Percentiles rank a stretch among this genome's conserved stretches.
Conservation (phyloP, 2,329 filamentous ascomycete genomes). For the Sporothrix euskadiensis region DNA sequence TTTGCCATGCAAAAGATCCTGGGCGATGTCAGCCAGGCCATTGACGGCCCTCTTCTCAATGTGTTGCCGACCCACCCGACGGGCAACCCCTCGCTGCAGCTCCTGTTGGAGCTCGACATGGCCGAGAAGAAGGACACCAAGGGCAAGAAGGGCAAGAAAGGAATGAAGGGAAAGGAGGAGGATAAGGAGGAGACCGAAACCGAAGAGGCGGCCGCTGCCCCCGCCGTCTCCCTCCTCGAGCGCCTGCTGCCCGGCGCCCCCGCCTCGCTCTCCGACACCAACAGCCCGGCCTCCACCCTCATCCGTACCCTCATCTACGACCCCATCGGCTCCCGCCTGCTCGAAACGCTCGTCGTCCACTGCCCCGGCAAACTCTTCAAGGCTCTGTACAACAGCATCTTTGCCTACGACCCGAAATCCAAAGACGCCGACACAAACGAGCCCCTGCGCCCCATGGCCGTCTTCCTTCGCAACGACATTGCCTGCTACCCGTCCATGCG, state of each 20-base stretch:
- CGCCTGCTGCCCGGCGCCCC: slow-evolving; percentile 76
- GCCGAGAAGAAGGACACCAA: slow-evolving; percentile 67
- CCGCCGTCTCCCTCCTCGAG: slow-evolving; percentile 60
- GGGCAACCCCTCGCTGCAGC: slow-evolving; percentile 89
- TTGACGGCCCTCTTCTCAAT: slow-evolving; percentile 78
- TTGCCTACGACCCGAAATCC: slow-evolving; percentile 63
- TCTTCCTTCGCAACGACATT: slow-evolving; percentile 83
- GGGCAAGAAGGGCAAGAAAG: slow-evolving; percentile 41
- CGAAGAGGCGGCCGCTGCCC: neutral
- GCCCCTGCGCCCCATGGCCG: slow-evolving; percentile 55
- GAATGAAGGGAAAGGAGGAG: slow-evolving; percentile 49
- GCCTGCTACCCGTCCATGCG: slow-evolving; percentile 84
- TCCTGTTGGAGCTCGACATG: slow-evolving; percentile 84
- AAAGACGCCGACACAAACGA: neutral
- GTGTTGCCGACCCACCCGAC: slow-evolving; percentile 85
- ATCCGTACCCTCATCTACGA: slow-evolving; percentile 88
- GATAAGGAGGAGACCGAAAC: slow-evolving; percentile 33
- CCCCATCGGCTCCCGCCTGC: slow-evolving; percentile 80
- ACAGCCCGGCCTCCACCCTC: slow-evolving; percentile 72
- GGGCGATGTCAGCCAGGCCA: slow-evolving; percentile 67
- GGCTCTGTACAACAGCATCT: slow-evolving; percentile 74
- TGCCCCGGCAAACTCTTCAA: slow-evolving; percentile 91
- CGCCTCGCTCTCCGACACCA: slow-evolving; percentile 68
- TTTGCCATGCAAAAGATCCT: slow-evolving; percentile 80
- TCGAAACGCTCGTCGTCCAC: slow-evolving; percentile 81